Evolutionary conservation across 2,329 filamentous ascomycete species (phyloP).

Genomic region (Xylaria sp.): DNA sequence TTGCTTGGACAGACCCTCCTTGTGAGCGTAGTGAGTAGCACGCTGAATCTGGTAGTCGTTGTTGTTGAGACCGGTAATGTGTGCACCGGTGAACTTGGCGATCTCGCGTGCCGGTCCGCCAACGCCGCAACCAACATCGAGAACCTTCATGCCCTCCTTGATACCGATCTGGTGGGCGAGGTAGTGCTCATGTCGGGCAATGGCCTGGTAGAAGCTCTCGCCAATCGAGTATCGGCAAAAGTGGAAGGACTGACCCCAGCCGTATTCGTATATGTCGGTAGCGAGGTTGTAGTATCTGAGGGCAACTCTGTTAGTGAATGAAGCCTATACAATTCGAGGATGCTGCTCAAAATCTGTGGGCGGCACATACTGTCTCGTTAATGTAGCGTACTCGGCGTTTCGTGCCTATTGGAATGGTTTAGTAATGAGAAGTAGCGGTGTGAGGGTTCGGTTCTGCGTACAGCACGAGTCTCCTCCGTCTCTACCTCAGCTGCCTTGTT

Average conservation of each 20-base stretch:
- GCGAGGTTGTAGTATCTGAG: conserved; percentile 94
- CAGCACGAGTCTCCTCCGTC: conserved; percentile 84
- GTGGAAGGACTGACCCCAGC: conserved; percentile 96
- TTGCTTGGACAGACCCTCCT: conserved; percentile 83
- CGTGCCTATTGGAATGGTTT: conserved; percentile 69
- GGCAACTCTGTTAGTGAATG: conserved; percentile 12
- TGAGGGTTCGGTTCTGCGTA: conserved; percentile 54
- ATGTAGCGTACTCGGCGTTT: conserved; percentile 87
- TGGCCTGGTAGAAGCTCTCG: conserved; percentile 89
- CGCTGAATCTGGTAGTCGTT: conserved; percentile 99
- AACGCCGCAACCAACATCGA: conserved; percentile 97
- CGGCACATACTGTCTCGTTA: conserved; percentile 86
- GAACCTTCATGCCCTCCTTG: conserved; percentile 85
- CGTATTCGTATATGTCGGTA: conserved; percentile 97
- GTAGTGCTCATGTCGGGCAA: conserved; percentile 98
- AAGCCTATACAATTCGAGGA: background rate
- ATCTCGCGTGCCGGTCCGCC: conserved; percentile 96
- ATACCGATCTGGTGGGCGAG: conserved; percentile 90
- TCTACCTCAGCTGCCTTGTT: conserved; percentile 82
- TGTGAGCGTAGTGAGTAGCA: conserved; percentile 83
- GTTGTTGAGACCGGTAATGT: conserved; percentile 95
- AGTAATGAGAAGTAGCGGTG: conserved; percentile 23
- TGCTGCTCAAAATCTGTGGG: background rate
- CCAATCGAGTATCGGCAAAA: conserved; percentile 93
- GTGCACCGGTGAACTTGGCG: conserved; percentile 90